Evolutionary conservation across 1,139 yeast genomes (phyloP), one percentile per base, ranked within the genome.

Genomic region (Geotrichum bryndzae): DNA sequence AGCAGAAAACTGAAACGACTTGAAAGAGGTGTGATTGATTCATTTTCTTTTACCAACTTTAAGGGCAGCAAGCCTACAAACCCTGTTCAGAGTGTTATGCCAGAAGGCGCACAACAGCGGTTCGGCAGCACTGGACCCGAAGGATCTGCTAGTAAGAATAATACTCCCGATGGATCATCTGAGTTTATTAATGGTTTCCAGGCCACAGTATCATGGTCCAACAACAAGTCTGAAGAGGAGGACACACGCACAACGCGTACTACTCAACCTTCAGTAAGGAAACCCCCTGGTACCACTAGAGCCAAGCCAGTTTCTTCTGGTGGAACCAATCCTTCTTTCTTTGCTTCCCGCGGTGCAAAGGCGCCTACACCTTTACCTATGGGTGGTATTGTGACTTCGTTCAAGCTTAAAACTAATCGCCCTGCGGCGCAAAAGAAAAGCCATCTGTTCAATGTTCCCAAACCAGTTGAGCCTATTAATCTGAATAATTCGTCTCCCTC

Each of bases 1-100:
- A 82, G 79, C 66, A 79, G 97, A 52, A 82, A 84, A 68, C 82
- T 81, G 64, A 84, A 85, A 70, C 78, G 96, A 63, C 68, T 85
- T 51, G 78, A 70, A 48, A 66, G 74, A 46, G 60, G 62, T 10
- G 59, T 56, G n/a, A 54, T 53, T 56, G 63, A 55, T 23, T 38
- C 54, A 22, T 59, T 55, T 53, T 50, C 56, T 1, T 53, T 60
- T 31, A 29, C 48, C 13, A 51, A 46, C 29, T 52, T 27, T 27
- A 50, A 45, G 6, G 33, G 53, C 10, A 35, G 18, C 7, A 51
- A 51, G 46, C 56, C 54, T 7, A 22, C 54, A 2, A 56, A 60
- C 31, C 62, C 62, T 15, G 62, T 60, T 25, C 62, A 60, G 29
- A 60, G 62, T 53, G 62, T 60, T 46, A 60, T 60, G 60, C 62